Base-by-base conservation (phyloP, 192 early-diverging fungal genomes). In the Backusella mclennaniae region DNA sequence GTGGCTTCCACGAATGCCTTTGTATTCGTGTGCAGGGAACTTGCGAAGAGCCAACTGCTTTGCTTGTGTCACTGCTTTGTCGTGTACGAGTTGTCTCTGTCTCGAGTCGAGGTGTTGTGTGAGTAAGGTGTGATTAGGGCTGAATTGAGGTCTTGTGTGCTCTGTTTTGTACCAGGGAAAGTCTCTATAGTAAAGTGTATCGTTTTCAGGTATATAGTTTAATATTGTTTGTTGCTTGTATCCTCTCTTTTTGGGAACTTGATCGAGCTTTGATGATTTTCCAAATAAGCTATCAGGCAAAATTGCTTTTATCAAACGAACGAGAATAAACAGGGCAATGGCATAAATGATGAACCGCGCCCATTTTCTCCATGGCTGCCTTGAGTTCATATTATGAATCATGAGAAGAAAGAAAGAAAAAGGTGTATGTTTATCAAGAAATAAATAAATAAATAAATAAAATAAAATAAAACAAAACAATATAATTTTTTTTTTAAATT, bases 261-360 rank as follows among this genome's bases (percentile, higher is more conserved):
- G 11, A 31, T 71, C 42, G 4, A 7, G 36, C 26, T n/a, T 11
- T 1, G 23, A 0, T 46, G 41, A 0, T 19, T 49, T 38, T 17
- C 12, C 26, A 2, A 15, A 19, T 29, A 33, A 33, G 67, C n/a
- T 33, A 36, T n/a, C 9, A 21, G 39, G 41, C 26, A 63, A 4
- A 29, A 63, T 63, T 1, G 38, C 35, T 41, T 71, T 71, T 31
- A 71, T 68, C 8, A 69, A 0, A 23, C 69, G 67, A 39, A 74
- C 67, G 0, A 79, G 3, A 1, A 74, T 0, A 42, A 39, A n/a
- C 1, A 79, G 4, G 11, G 36, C n/a, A 31, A 79, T 15, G 41
- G 26, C n/a, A 73, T 79, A 79, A 0, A 79, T 35, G 4, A 79
- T 56, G n/a, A 79, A 69, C 15, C 77, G 26, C 0, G 38, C 36